Evolutionary conservation across 2,329 filamentous ascomycete species (phyloP).

Genomic region (Fusarium guadeloupense): DNA sequence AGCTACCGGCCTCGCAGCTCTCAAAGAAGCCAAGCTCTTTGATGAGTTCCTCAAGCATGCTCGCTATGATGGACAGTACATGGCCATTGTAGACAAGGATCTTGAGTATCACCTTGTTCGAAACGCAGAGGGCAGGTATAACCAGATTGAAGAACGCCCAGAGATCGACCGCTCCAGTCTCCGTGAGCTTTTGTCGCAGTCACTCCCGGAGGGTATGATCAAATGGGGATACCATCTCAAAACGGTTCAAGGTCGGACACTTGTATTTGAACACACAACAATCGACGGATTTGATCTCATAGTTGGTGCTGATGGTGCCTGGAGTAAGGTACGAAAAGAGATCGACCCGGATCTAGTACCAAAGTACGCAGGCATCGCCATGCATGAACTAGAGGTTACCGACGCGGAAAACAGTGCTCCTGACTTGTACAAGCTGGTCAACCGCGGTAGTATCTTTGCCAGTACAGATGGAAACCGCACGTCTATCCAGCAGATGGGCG

Average conservation of each 20-base stretch:
- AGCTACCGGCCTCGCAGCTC: constrained; percentile 58
- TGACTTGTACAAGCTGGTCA: constrained; percentile 55
- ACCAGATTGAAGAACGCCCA: constrained; percentile 51
- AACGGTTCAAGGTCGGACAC: constrained; percentile 47
- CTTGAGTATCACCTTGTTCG: constrained; percentile 48
- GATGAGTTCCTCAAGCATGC: constrained; percentile 60
- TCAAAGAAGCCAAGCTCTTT: constrained; percentile 60
- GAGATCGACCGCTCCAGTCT: constrained; percentile 63
- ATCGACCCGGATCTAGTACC: constrained; percentile 53
- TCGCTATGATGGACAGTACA: constrained; percentile 61
- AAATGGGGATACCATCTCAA: constrained; percentile 58
- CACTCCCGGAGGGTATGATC: constrained; percentile 56
- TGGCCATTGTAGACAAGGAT: constrained; percentile 57
- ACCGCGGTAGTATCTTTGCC: constrained; percentile 58
- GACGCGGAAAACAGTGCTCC: constrained; percentile 54
- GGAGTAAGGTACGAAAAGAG: constrained; percentile 48
- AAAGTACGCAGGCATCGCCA: constrained; percentile 56
- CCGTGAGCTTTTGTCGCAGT: constrained; percentile 55
- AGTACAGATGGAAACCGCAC: constrained; percentile 54
- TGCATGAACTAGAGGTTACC: constrained; percentile 54
- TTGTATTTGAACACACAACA: constrained; percentile 52
- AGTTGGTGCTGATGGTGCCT: constrained; percentile 51
- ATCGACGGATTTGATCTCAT: constrained; percentile 52
- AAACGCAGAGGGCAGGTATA: constrained; percentile 27
- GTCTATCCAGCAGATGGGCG: constrained; percentile 54